A percentile compares a stretch with the other conserved stretches of the same genome.
phyloP scores from a whole-genome alignment of 2,329 filamentous ascomycete species.

The Fusarium compactum region DNA sequence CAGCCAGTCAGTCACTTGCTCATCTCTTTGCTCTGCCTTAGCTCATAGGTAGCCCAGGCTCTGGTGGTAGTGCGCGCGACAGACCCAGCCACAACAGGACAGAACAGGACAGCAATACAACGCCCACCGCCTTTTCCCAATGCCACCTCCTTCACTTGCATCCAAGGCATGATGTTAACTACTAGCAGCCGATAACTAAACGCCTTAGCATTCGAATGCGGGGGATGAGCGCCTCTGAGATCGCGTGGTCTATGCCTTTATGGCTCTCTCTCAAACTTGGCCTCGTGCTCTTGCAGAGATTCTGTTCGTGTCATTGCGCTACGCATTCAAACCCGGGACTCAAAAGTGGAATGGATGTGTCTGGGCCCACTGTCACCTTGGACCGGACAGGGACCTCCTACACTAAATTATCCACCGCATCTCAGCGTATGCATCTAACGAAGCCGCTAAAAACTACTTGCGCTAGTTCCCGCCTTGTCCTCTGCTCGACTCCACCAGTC shows the following conservation, averaged over 20 bases:
- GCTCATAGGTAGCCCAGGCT: conserved; percentile 12
- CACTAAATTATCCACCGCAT: conserved; percentile 21
- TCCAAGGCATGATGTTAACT: conserved; percentile 1
- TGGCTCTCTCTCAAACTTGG: conserved; percentile 9
- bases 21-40: conserved; percentile 18
- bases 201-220: conserved; percentile 12
- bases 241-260: conserved; percentile 18
- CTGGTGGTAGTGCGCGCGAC: conserved; percentile 27
- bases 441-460: conserved; percentile 43
- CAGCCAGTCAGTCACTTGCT: conserved; percentile 17
- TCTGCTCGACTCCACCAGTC: conserved; percentile 30
- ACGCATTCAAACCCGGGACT: conserved; percentile 9
- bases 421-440: conserved; percentile 48
- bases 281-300: conserved; percentile 25
- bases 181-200: background rate
- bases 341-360: conserved; percentile 29
- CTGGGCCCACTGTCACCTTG: conserved; percentile 22
- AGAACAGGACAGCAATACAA: conserved; percentile 4
- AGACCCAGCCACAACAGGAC: conserved; percentile 14
- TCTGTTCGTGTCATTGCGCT: conserved; percentile 19
- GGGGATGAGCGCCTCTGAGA: conserved; percentile 4
- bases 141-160: conserved; percentile 12
- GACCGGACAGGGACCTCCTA: conserved; percentile 9
- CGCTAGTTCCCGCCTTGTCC: conserved; percentile 50
- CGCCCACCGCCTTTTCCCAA: conserved; percentile 41